Evolutionary conservation across 2,329 filamentous ascomycete genomes (phyloP).

Genomic region (Clarireedia sp.): DNA sequence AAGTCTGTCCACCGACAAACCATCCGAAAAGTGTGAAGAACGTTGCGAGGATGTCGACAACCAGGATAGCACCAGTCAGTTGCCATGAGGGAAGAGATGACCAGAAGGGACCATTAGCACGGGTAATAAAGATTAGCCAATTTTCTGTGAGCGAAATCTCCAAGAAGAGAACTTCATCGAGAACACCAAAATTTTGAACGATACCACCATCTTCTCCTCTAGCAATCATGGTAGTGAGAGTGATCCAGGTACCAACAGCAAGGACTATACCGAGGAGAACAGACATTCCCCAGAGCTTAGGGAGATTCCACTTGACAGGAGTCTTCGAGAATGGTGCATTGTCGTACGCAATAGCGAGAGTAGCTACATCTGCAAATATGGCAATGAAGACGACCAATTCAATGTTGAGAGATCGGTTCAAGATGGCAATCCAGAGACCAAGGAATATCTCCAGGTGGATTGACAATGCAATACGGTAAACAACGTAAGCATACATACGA

Average conservation of each 20-base stretch:
- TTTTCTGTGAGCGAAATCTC: slow-evolving; percentile 88
- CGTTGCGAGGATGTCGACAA: slow-evolving; percentile 78
- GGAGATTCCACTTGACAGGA: slow-evolving; percentile 91
- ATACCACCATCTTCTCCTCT: slow-evolving; percentile 68
- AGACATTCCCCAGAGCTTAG: slow-evolving; percentile 90
- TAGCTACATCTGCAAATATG: slow-evolving; percentile 90
- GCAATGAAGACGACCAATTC: slow-evolving; percentile 88
- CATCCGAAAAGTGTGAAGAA: slow-evolving; percentile 81
- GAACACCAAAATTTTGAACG: slow-evolving; percentile 78
- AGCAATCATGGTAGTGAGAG: slow-evolving; percentile 74
- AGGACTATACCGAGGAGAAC: slow-evolving; percentile 75
- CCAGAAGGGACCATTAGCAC: slow-evolving; percentile 89
- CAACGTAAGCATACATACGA: slow-evolving; percentile 93
- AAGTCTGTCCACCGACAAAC: slow-evolving; percentile 64
- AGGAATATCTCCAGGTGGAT: slow-evolving; percentile 89
- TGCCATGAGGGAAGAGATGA: slow-evolving; percentile 84
- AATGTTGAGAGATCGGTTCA: slow-evolving; percentile 78
- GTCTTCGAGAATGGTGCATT: slow-evolving; percentile 80
- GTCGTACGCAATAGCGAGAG: slow-evolving; percentile 86
- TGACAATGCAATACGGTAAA: slow-evolving; percentile 89
- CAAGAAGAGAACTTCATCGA: slow-evolving; percentile 79
- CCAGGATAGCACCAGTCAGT: slow-evolving; percentile 65
- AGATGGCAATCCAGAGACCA: slow-evolving; percentile 82
- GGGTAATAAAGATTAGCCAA: slow-evolving; percentile 95
- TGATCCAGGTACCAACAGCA: slow-evolving; percentile 79